Evolutionary conservation across 352 stramenopile genomes (phyloP).

Genomic region (Phytophthora pluvialis): DNA sequence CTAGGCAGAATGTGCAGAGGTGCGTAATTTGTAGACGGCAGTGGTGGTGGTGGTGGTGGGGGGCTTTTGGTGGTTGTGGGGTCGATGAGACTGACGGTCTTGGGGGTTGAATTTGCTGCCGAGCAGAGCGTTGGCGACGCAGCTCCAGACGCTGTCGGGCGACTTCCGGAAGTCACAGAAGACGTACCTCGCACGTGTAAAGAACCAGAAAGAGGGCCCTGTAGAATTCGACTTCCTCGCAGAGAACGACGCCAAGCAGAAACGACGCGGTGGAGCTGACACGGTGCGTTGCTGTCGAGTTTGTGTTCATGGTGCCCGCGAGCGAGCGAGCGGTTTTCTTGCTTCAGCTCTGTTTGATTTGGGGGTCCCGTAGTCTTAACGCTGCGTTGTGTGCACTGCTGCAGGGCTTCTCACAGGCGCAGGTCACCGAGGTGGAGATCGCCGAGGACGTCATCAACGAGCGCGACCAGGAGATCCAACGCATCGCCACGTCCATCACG

Average conservation of each 20-base stretch:
- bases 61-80: neutral
- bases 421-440: conserved; percentile 97
- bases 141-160: conserved; percentile 96
- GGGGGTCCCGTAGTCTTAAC: neutral
- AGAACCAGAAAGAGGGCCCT: conserved; percentile 96
- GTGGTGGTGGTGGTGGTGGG: neutral
- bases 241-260: conserved; percentile 69
- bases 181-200: conserved; percentile 97
- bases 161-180: conserved; percentile 98
- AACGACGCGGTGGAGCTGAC: conserved; percentile 48
- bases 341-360: neutral
- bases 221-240: conserved; percentile 92
- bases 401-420: conserved; percentile 93
- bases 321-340: neutral
- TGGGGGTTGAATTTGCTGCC: neutral
- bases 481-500: conserved; percentile 99
- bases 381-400: neutral
- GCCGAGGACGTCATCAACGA: conserved; percentile 95
- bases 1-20: conserved; percentile 85
- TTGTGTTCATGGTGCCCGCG: neutral
- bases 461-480: conserved; percentile 95
- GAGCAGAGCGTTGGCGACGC: conserved; percentile 91
- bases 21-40: conserved; percentile 20
- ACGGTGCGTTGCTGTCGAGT: conserved; percentile 20
- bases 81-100: conserved; percentile 4